A percentile compares a stretch with the other conserved stretches of the same genome.
These are phyloP conservation scores for Moesziomyces parantarcticus DNA, from an alignment of 1,284 basidiomycete species.

Conservation along the genomic window DNA sequence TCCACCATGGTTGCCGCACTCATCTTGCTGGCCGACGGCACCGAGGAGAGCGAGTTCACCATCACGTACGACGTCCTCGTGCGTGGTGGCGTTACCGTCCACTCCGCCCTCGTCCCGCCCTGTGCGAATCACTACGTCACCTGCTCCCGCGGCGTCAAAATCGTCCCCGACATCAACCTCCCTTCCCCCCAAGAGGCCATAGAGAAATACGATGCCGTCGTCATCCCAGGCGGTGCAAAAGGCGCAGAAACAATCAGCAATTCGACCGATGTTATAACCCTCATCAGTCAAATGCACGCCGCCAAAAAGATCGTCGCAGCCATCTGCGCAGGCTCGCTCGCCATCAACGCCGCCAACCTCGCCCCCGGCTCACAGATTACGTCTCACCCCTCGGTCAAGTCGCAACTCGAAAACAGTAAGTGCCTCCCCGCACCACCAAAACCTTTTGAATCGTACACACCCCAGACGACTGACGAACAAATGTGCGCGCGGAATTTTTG, in stretches of 20 bases:
- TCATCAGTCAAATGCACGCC: constrained; percentile 76
- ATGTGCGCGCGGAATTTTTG: too few relatives aligned
- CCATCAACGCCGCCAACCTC: constrained; percentile 76
- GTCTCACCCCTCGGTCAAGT: constrained; percentile 81
- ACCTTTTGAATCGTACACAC: too few relatives aligned
- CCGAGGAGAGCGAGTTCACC: constrained; percentile 74
- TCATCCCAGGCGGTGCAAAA: constrained; percentile 83
- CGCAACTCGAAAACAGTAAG: constrained; percentile 74
- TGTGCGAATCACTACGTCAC: constrained; percentile 35
- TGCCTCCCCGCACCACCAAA: constrained; percentile 4
- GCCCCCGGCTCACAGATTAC: constrained; percentile 74
- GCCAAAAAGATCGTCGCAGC: constrained; percentile 51
- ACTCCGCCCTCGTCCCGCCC: constrained; percentile 49
- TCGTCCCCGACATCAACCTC: constrained; percentile 58
- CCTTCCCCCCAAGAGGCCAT: constrained; percentile 36
- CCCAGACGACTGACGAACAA: too few relatives aligned
- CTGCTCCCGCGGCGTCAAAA: constrained; percentile 60
- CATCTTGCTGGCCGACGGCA: constrained; percentile 84
- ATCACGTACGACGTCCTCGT: constrained; percentile 64
- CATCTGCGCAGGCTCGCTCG: constrained; percentile 72
- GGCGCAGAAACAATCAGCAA: constrained; percentile 80
- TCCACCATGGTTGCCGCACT: constrained; percentile 32
- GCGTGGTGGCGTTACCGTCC: constrained; percentile 50
- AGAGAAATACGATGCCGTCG: constrained; percentile 76
- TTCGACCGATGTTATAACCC: constrained; percentile 74